phyloP scores from a whole-genome alignment of 345 rosid genomes.

The Melaleuca alternifolia region DNA sequence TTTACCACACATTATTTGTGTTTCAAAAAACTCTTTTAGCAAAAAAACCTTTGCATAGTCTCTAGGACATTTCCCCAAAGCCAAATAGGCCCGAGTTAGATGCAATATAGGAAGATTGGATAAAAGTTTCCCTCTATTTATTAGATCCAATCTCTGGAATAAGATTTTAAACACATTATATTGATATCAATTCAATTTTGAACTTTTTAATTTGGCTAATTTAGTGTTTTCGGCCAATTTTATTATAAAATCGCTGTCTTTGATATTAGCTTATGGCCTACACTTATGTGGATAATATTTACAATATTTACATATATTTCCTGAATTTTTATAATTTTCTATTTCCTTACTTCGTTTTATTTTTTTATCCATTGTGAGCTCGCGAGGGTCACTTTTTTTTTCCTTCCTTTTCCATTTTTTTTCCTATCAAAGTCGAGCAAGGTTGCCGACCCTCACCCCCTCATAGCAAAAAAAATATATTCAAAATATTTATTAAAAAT shows the following conservation, averaged over 20 bases:
- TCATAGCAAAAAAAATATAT: too few species aligned
- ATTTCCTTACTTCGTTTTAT: not conserved
- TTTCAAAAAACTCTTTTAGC: too few species aligned
- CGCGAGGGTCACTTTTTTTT: too few species aligned
- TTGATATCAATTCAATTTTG: rapidly evolving
- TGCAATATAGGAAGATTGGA: not conserved
- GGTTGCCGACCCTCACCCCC: rapidly evolving
- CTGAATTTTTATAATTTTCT: not conserved
- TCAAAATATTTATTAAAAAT: too few species aligned
- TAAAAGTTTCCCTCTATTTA: not conserved
- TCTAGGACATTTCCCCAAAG: too few species aligned
- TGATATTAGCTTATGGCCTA: not conserved
- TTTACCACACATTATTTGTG: too few species aligned
- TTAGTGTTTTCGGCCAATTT: not conserved
- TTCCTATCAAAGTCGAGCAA: not conserved
- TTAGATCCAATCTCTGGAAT: not conserved
- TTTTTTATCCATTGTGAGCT: not conserved
- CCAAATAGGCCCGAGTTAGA: not conserved
- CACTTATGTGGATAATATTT: not conserved
- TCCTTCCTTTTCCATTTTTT: too few species aligned
- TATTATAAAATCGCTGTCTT: rapidly evolving
- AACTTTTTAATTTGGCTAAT: not conserved
- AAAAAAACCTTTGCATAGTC: too few species aligned
- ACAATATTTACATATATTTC: not conserved
- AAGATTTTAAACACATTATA: not conserved